These are phyloP conservation scores for Haplographium delicatum DNA, from an alignment of 495 filamentous ascomycete genomes.

Conservation along the genomic window DNA sequence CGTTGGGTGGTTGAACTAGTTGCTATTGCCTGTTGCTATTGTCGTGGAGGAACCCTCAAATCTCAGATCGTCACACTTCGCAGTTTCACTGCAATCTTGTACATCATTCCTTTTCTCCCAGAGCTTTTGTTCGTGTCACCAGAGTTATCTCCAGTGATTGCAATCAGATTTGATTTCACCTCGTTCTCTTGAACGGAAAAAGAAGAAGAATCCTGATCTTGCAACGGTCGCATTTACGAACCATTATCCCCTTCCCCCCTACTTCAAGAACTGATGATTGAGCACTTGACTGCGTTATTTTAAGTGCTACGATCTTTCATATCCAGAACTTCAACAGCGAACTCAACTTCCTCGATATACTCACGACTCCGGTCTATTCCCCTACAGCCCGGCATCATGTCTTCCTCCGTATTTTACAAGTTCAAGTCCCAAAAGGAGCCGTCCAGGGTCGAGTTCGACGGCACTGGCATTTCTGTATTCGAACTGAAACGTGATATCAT, in stretches of 20 bases:
- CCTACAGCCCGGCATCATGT: constrained; percentile 55
- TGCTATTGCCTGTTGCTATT: no score
- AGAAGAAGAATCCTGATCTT: constrained; percentile 34
- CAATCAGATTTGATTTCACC: constrained; percentile 54
- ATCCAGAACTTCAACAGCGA: not conserved
- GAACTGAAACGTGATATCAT: constrained; percentile 99
- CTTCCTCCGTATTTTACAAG: constrained; percentile 98
- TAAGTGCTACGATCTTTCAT: constrained; percentile 10
- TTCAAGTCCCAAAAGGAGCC: constrained; percentile 99
- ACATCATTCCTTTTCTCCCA: constrained; percentile 36
- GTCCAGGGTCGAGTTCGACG: constrained; percentile 91
- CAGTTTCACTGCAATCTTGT: constrained; percentile 36
- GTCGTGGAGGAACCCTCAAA: constrained; percentile 22
- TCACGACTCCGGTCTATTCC: constrained; percentile 19
- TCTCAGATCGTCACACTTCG: constrained; percentile 17
- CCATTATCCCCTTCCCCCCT: constrained; percentile 15
- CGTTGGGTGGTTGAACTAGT: constrained; percentile 14
- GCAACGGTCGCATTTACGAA: constrained; percentile 29
- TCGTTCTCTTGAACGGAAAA: constrained; percentile 40
- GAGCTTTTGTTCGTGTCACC: constrained; percentile 27
- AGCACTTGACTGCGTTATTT: constrained; percentile 14
- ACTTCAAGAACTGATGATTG: constrained; percentile 19
- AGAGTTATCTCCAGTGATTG: constrained; percentile 41
- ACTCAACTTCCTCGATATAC: not conserved
- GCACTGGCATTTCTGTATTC: constrained; percentile 97